These are phyloP conservation scores for Blastobotrys aristatus DNA, from an alignment of 1,139 yeast species.

Conservation along the genomic window DNA sequence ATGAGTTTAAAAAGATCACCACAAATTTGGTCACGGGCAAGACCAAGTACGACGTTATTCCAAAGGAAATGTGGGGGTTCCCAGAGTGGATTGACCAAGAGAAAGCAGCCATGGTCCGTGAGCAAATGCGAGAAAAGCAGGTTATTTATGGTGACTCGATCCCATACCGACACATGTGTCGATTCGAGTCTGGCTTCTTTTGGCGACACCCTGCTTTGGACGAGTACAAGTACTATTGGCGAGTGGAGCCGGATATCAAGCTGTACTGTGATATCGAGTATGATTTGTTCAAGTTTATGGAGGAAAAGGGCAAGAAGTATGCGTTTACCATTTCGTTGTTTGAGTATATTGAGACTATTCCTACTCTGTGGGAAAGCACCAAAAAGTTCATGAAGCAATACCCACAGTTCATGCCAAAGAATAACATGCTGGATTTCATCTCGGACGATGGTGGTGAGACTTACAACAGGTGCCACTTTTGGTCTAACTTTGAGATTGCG, in stretches of 20 bases:
- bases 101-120: slow-evolving; percentile 53
- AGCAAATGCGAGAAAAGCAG: slow-evolving; percentile 42
- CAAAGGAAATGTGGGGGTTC: slow-evolving; percentile 69
- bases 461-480: slow-evolving; percentile 81
- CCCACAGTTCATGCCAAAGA: slow-evolving; percentile 53
- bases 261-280: slow-evolving; percentile 77
- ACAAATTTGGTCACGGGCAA: slow-evolving; percentile 52
- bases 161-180: slow-evolving; percentile 83
- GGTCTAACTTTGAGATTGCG: slow-evolving; percentile 91
- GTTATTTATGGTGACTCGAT: slow-evolving; percentile 65
- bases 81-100: slow-evolving; percentile 64
- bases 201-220: slow-evolving; percentile 69
- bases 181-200: slow-evolving; percentile 90
- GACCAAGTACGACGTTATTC: slow-evolving; percentile 61
- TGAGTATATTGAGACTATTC: slow-evolving; percentile 76
- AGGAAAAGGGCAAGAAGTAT: slow-evolving; percentile 66
- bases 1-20: slow-evolving; percentile 46
- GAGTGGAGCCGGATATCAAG: slow-evolving; percentile 89
- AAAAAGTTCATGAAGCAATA: slow-evolving; percentile 58
- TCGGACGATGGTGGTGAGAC: slow-evolving; percentile 60
- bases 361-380: slow-evolving; percentile 76
- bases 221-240: slow-evolving; percentile 87
- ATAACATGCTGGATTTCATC: slow-evolving; percentile 65
- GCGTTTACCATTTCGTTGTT: slow-evolving; percentile 81
- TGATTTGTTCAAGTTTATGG: slow-evolving; percentile 81